Percentiles rank a stretch among this genome's conserved stretches.
These are phyloP conservation scores for Mallotus nudiflorus DNA, from an alignment of 345 rosid genomes.

Conservation along the genomic window DNA sequence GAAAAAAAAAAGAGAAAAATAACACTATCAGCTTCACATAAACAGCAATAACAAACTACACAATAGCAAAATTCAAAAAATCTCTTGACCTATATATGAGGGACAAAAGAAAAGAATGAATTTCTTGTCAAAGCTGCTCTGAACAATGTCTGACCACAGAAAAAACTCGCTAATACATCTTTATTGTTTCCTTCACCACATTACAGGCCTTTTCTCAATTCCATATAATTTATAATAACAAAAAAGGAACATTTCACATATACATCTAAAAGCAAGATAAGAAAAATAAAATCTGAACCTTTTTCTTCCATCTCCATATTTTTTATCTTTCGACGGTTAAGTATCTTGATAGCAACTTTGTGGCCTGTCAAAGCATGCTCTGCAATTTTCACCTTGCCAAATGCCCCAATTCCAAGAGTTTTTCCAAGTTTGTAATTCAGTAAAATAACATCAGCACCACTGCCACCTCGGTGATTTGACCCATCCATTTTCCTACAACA, in stretches of 20 bases:
- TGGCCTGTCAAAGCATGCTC: conserved; percentile 79
- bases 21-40: neutral
- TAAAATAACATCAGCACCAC: conserved; percentile 53
- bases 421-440: conserved; percentile 79
- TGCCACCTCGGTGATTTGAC: conserved; percentile 44
- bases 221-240: neutral
- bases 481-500: conserved; percentile 46
- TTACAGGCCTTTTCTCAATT: neutral
- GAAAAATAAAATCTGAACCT: conserved; percentile 62
- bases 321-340: conserved; percentile 77
- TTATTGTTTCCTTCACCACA: neutral
- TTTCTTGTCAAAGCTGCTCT: neutral
- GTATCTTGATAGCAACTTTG: conserved; percentile 95
- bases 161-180: neutral
- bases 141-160: neutral
- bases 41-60: neutral
- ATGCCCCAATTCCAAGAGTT: conserved; percentile 90
- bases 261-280: neutral
- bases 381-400: conserved; percentile 93
- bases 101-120: neutral
- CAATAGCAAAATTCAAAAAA: neutral
- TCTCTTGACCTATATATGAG: neutral
- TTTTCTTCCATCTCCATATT: conserved; percentile 89
- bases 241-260: neutral
- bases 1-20: neutral